A percentile compares a stretch with the other conserved stretches of the same genome.
Evolutionary conservation across 306 rosid genomes (phyloP).

Genomic region (Pterocarpus santalinus): DNA sequence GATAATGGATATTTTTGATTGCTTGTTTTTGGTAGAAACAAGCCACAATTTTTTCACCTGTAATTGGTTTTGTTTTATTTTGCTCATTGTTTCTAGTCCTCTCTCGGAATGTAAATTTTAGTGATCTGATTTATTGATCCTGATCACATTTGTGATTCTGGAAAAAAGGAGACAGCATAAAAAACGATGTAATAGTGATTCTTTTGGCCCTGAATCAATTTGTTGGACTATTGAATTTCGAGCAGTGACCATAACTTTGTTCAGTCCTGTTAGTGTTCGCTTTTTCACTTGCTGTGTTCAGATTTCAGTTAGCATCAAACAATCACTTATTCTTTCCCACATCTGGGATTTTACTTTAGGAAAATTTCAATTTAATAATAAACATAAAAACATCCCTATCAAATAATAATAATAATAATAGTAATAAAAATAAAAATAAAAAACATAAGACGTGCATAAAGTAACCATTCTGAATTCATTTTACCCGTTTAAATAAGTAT

Average conservation of each 20-base stretch:
- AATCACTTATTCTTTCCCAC: not conserved
- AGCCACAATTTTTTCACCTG: slow-evolving; percentile 64
- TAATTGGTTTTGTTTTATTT: slow-evolving; percentile 55
- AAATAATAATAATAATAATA: no score
- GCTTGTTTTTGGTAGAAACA: slow-evolving; percentile 63
- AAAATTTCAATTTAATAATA: no score
- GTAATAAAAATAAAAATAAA: no score
- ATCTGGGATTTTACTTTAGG: not conserved
- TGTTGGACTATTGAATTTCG: not conserved
- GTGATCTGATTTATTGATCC: slow-evolving; percentile 55
- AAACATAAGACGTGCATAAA: no score
- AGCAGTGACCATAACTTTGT: not conserved
- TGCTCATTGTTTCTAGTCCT: slow-evolving; percentile 42
- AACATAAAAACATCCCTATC: not conserved
- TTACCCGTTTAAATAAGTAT: no score
- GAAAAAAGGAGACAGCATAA: not conserved
- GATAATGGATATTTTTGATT: slow-evolving; percentile 58
- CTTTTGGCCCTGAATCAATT: slow-evolving; percentile 13
- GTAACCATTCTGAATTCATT: no score
- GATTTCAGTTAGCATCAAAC: not conserved
- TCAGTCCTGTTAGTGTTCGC: no score
- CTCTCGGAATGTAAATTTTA: slow-evolving; percentile 67
- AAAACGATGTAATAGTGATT: slow-evolving; percentile 24
- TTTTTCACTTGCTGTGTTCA: not conserved
- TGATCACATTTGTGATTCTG: slow-evolving; percentile 50